Evolutionary conservation across 164 flowering plant genomes (phyloP).

Genomic region (Protea cynaroides): DNA sequence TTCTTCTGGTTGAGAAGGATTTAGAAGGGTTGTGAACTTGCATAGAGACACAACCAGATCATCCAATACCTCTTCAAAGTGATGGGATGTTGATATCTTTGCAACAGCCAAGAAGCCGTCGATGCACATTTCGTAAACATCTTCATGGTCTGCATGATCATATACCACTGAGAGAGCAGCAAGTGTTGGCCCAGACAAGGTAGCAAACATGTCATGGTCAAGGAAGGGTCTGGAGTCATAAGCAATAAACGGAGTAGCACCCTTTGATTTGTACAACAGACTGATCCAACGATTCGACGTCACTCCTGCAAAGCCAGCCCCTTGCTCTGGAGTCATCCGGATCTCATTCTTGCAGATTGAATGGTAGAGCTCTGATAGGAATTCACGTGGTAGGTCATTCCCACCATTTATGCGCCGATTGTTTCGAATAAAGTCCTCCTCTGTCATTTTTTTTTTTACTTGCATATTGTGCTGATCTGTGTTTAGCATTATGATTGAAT

Average conservation of each 20-base stretch:
- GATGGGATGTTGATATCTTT: conserved; percentile 38
- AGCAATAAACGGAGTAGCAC: conserved; percentile 29
- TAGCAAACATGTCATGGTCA: conserved; percentile 38
- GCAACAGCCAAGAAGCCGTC: conserved; percentile 41
- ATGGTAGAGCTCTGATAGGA: conserved; percentile 31
- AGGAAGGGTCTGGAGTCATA: conserved; percentile 27
- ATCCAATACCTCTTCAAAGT: conserved; percentile 36
- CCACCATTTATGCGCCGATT: conserved; percentile 42
- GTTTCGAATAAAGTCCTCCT: conserved; percentile 42
- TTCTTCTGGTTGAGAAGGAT: conserved; percentile 28
- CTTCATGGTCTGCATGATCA: conserved; percentile 36
- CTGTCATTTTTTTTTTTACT: conserved; percentile 50
- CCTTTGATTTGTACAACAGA: conserved; percentile 29
- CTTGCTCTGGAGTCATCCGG: conserved; percentile 28
- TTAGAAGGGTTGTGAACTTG: conserved; percentile 35
- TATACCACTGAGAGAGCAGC: conserved; percentile 44
- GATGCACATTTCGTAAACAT: conserved; percentile 28
- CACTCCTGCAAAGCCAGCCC: conserved; percentile 29
- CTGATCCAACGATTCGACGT: conserved; percentile 35
- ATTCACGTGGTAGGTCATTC: conserved; percentile 39
- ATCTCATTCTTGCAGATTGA: conserved; percentile 43
- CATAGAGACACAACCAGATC: conserved; percentile 38
- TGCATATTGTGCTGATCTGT: conserved; percentile 43
- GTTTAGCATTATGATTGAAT: conserved; percentile 42
- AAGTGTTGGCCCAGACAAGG: conserved; percentile 40